Evolutionary conservation across 1,139 yeast genomes (phyloP), one percentile per base, ranked within the genome.

Genomic region (Petasospora rhodanensis): DNA sequence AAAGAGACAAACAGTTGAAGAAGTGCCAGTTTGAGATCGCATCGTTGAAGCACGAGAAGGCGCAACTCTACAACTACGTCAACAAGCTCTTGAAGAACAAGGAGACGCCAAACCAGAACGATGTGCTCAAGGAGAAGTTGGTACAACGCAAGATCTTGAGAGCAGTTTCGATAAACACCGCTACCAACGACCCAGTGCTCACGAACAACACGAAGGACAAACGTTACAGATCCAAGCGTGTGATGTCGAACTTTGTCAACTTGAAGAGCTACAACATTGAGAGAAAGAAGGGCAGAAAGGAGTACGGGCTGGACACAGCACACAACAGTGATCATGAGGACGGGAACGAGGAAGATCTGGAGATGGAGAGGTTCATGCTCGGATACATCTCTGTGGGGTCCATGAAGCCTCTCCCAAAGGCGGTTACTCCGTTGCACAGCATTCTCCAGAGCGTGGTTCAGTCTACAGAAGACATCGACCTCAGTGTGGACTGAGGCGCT

Each of bases 61-160:
- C 17, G 2, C 54, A 51, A 18, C 35, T 51, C n/a, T 48, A 49
- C 28, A 35, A 35, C 8, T 51, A 51, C 26, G 41, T 48, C 24
- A 49, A 51, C 32, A 43, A 28, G 21, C 29, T 51, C n/a, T 29
- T 51, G 16, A 42, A 35, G 20, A 51, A 51, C 26, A 32, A 24
- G 14, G 37, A 40, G 3, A 22, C 38, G 6, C 28, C 34, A 9
- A 23, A 40, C 2, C 52, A 49, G 20, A 51, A 49, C 29, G 35
- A 39, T 2, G 26, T 49, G 2, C 37, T 51, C 15, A 49, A 49
- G 21, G 30, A 38, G 18, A 51, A 49, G 26, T 32, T 49, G 24
- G 52, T 51, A 6, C 37, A 30, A 7, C 38, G 55, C 22, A 45
- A 41, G 27, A 51, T 49, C 12, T 24, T 51, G 3, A 35, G 55